Conservation (phyloP, 108 stramenopile species). For the Cyclotella cryptica region DNA sequence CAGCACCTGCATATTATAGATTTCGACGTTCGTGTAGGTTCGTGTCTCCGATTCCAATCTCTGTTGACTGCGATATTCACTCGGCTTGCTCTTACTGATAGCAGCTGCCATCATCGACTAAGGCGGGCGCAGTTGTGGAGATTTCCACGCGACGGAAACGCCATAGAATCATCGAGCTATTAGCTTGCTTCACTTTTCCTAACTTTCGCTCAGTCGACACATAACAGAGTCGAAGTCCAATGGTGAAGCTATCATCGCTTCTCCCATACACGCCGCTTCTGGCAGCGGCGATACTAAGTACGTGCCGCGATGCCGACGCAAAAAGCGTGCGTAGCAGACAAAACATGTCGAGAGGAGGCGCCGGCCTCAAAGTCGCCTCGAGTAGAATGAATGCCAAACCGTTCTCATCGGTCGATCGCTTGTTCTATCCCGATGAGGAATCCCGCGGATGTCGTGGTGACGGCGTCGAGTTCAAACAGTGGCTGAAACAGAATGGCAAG, state of each 20-base stretch:
- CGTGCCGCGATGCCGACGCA: not conserved
- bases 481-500: slow-evolving; percentile 14
- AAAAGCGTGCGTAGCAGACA: not conserved
- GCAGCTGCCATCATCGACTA: no score
- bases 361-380: not conserved
- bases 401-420: not conserved
- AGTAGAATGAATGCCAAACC: not conserved
- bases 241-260: slow-evolving; percentile 17
- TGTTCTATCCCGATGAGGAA: slow-evolving; percentile 23
- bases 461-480: slow-evolving; percentile 4
- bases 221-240: not conserved
- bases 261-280: slow-evolving; percentile 8
- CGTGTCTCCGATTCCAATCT: no score
- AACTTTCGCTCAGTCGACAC: not conserved
- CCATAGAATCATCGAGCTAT: no score
- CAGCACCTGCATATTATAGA: no score
- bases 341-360: not conserved
- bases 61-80: no score
- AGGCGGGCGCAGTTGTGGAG: no score
- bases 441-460: slow-evolving; percentile 14
- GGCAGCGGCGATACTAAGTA: slow-evolving; percentile 6
- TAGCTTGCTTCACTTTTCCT: not conserved
- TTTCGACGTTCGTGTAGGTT: no score
- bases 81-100: no score
- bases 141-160: no score